Conservation (phyloP, 2,329 filamentous ascomycete genomes). For the Alternaria rosae region DNA sequence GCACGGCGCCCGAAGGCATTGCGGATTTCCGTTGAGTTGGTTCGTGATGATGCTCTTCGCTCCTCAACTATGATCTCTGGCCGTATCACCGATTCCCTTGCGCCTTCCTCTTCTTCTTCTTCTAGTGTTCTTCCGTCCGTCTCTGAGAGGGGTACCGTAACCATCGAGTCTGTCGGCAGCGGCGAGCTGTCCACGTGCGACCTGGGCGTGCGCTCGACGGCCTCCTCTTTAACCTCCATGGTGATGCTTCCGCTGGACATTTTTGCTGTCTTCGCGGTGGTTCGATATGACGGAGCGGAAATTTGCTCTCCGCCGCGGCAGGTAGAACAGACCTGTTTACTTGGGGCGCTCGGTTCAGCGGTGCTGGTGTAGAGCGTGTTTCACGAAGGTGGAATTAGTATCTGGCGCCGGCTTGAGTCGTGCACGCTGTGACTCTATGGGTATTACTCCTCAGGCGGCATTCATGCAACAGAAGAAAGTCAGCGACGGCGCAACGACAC, state of each 20-base stretch:
- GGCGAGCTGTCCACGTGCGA: slow-evolving; percentile 40
- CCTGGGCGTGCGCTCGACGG: slow-evolving; percentile 30
- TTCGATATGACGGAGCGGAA: slow-evolving; percentile 8
- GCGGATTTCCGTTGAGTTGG: slow-evolving; percentile 45
- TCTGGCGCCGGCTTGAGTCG: slow-evolving; percentile 8
- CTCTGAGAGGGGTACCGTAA: slow-evolving; percentile 77
- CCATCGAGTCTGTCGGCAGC: slow-evolving; percentile 71
- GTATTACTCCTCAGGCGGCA: not conserved
- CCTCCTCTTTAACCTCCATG: slow-evolving; percentile 29
- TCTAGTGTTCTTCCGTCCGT: slow-evolving; percentile 55
- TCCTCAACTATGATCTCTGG: slow-evolving; percentile 44
- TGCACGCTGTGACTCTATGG: slow-evolving; percentile 1
- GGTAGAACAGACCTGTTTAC: slow-evolving; percentile 1
- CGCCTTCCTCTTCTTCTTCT: slow-evolving; percentile 40
- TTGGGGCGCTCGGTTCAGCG: slow-evolving; percentile 18
- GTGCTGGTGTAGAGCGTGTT: slow-evolving; percentile 31
- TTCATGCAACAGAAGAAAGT: not conserved
- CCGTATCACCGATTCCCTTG: slow-evolving; percentile 19
- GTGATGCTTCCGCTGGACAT: slow-evolving; percentile 7
- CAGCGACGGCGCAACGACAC: slow-evolving; percentile 4
- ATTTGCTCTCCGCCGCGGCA: slow-evolving; percentile 8
- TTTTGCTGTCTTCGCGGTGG: not conserved
- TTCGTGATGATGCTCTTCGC: slow-evolving; percentile 40
- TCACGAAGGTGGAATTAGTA: slow-evolving; percentile 25
- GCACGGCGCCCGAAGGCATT: slow-evolving; percentile 38